Conservation (phyloP, 2,329 filamentous ascomycete species). For the Graphiopsis chlorocephala region DNA sequence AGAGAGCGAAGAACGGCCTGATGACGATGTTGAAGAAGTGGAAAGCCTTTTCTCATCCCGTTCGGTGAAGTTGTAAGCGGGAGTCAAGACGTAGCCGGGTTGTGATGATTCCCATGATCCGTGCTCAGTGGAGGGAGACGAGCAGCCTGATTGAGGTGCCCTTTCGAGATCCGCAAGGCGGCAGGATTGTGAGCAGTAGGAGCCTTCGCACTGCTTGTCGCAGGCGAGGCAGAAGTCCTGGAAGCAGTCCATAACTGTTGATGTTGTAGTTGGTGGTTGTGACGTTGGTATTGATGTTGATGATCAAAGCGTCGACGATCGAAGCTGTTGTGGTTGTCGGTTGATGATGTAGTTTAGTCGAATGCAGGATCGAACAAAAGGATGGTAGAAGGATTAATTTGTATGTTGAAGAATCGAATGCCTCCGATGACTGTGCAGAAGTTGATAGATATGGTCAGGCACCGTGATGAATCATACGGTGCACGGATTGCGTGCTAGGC, state of each 20-base stretch:
- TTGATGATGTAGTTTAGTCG: constrained; percentile 2
- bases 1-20: constrained; percentile 44
- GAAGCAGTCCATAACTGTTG: constrained; percentile 62
- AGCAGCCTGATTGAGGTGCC: constrained; percentile 44
- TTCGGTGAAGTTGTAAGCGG: constrained; percentile 47
- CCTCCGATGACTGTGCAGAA: constrained; percentile 13
- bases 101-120: constrained; percentile 2
- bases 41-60: constrained; percentile 37
- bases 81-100: constrained; percentile 19
- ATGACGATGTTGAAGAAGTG: constrained; percentile 28
- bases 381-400: neutral
- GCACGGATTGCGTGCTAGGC: constrained; percentile 24
- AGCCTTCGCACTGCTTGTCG: constrained; percentile 79
- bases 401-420: constrained; percentile 14
- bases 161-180: constrained; percentile 83
- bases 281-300: neutral
- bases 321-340: neutral
- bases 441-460: constrained; percentile 13
- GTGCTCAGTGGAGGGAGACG: constrained; percentile 46
- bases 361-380: neutral
- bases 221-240: constrained; percentile 92
- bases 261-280: neutral
- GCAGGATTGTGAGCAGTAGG: constrained; percentile 92
- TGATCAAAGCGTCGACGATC: neutral
- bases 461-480: constrained; percentile 20